Evolutionary conservation across 2,329 filamentous ascomycete species (phyloP), one percentile per base, ranked within the genome.

Genomic region (Sphaerulina populicola): DNA sequence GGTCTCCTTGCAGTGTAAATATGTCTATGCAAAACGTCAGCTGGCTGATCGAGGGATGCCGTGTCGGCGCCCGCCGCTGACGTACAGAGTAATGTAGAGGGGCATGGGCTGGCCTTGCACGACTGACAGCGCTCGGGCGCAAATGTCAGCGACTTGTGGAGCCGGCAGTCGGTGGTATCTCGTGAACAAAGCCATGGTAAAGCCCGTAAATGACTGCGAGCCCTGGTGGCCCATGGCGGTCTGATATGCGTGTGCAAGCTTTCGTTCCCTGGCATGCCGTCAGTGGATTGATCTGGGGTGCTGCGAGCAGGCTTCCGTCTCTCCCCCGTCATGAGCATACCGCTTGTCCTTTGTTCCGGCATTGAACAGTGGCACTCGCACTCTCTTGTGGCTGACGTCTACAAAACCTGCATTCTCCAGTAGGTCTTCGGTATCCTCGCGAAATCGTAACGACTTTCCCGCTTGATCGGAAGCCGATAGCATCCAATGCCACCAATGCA

Each of bases 231-330:
- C 82, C 59, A 95, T 74, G 36, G 82, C 83, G 21, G 91, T 72
- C 63, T 91, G 89, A 70, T 94, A 94, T 86, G 87, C 94, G 52
- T 82, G 77, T 29, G 86, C 88, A 47, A 89, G 77, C 40, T 84
- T 78, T 55, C 81, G 82, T 59, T 82, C 76, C 56, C 31, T 35
- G 12, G 12, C 10, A n/a, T 35, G 7, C 8, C 6, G 31, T 35
- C 31, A 35, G 31, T n/a, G 31, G 12, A n/a, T 11, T n/a, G n/a
- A 4, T 35, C 31, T 35, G 23, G 6, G 23, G 23, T 27, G 23
- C 18, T 18, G 23, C n/a, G n/a, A n/a, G n/a, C n/a, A n/a, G n/a
- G n/a, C n/a, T n/a, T n/a, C n/a, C n/a, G n/a, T n/a, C n/a, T 27
- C 23, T 27, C 2, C 6, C 5, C 23, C 4, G 23, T 27, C 23